These are phyloP conservation scores for Boletales sp. DNA, from an alignment of 768 basidiomycete genomes.

Conservation along the genomic window DNA sequence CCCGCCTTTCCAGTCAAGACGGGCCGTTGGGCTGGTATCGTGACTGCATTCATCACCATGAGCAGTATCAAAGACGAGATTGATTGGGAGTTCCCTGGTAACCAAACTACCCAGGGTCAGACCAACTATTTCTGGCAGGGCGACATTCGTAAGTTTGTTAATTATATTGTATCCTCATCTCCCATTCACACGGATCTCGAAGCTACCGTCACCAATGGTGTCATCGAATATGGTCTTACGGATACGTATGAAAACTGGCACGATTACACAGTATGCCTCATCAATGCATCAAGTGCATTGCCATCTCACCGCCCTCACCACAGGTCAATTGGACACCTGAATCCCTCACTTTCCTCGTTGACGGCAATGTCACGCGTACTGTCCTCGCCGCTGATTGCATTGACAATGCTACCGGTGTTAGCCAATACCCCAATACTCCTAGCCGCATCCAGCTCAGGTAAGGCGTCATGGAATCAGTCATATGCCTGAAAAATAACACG, in stretches of 20 bases:
- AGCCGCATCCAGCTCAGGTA: slow-evolving; percentile 79
- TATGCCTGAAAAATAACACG: slow-evolving; percentile 2
- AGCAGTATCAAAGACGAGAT: slow-evolving; percentile 81
- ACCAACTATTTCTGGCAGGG: slow-evolving; percentile 83
- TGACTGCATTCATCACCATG: slow-evolving; percentile 86
- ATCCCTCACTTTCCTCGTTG: slow-evolving; percentile 61
- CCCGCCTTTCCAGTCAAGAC: slow-evolving; percentile 56
- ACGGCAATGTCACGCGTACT: slow-evolving; percentile 68
- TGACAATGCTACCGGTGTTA: slow-evolving; percentile 48
- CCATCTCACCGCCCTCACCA: neutral
- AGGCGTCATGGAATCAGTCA: neutral
- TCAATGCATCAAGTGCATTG: neutral
- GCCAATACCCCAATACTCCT: slow-evolving; percentile 72
- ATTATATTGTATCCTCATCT: neutral
- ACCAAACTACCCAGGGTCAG: slow-evolving; percentile 59
- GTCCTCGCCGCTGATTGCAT: slow-evolving; percentile 57
- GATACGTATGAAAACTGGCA: slow-evolving; percentile 74
- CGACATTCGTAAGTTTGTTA: slow-evolving; percentile 48
- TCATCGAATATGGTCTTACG: slow-evolving; percentile 41
- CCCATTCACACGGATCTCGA: slow-evolving; percentile 1
- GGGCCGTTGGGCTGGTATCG: slow-evolving; percentile 74
- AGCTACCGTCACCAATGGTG: slow-evolving; percentile 50
- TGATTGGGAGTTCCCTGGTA: slow-evolving; percentile 83
- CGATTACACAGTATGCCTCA: slow-evolving; percentile 60
- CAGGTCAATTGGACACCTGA: slow-evolving; percentile 83